Base-by-base conservation (phyloP, 192 early-diverging fungal species). In the Backusella parvicylindrica region DNA sequence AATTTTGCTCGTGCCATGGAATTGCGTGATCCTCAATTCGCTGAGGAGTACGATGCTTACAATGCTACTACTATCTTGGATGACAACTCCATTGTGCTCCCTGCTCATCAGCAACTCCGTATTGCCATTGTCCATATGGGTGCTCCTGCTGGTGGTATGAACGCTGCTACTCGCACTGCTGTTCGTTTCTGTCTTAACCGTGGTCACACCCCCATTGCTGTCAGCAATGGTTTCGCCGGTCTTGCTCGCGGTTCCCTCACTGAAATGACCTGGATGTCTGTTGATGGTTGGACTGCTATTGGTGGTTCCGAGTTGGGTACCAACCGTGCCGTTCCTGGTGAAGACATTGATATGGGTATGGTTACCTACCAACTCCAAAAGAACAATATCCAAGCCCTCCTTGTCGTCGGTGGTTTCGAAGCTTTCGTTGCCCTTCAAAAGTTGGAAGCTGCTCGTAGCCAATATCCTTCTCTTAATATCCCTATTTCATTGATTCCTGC, bases 91-190 rank as follows among this genome's bases (percentile, higher is more conserved):
- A 83, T 72, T 72, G 70, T 28, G 23, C 33, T 75, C 35, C 75
- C 78, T 64, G 0, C 75, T 68, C 68, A 84, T 75, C 76, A 90
- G 77, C 80, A 87, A 8, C 79, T 99, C 37, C 90, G 96, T 49
- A 91, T 99, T 40, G 97, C 90, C 68, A 96, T 99, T 73, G 83
- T 97, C 41, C 96, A 98, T 74, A 89, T 93, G 18, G 97, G 97
- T 64, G 97, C 97, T 21, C 97, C 97, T 21, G 97, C 97, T 15
- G 96, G 95, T 60, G 97, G 97, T 40, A 97, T 98, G 96, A 99
- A 98, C 83, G 91, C 96, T 37, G 97, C 97, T 2, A 97, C 96
- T 2, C 90, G 96, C 33, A 90, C 91, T 15, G 92, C 91, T 0
- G 96, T 92, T 36, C 91, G 95, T 21, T 88, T 93, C 37, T 92